Evolutionary conservation across 2,329 filamentous ascomycete genomes (phyloP).

Genomic region (Aspergillus amoenus): DNA sequence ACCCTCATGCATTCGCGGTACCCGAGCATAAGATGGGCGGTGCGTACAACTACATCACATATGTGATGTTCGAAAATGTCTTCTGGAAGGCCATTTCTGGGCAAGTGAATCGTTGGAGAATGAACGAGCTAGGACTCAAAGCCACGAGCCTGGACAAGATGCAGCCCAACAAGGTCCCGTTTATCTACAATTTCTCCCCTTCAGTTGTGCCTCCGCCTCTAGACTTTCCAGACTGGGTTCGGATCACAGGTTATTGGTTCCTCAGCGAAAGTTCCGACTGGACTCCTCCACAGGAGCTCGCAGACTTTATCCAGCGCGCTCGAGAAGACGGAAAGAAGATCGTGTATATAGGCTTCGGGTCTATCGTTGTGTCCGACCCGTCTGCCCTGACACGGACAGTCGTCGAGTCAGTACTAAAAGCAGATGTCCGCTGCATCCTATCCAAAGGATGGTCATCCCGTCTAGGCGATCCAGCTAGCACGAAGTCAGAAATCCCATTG

Average conservation of each 20-base stretch:
- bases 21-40: slow-evolving; percentile 93
- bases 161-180: slow-evolving; percentile 96
- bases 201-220: slow-evolving; percentile 90
- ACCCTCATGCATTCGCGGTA: slow-evolving; percentile 94
- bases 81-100: slow-evolving; percentile 93
- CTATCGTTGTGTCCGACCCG: slow-evolving; percentile 89
- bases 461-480: slow-evolving; percentile 57
- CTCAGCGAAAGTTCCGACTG: slow-evolving; percentile 73
- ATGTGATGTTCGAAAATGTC: slow-evolving; percentile 92
- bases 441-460: slow-evolving; percentile 98
- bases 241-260: slow-evolving; percentile 98
- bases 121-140: slow-evolving; percentile 72
- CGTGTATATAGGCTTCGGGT: slow-evolving; percentile 96
- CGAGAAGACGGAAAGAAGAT: slow-evolving; percentile 81
- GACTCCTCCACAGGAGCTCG: slow-evolving; percentile 72
- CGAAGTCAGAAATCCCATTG: slow-evolving; percentile 65
- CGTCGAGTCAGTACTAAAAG: slow-evolving; percentile 83
- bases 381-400: slow-evolving; percentile 88
- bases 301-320: slow-evolving; percentile 79
- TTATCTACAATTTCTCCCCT: slow-evolving; percentile 95
- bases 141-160: slow-evolving; percentile 84
- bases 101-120: slow-evolving; percentile 92
- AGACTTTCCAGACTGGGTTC: slow-evolving; percentile 97
- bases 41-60: slow-evolving; percentile 91
- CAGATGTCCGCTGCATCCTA: slow-evolving; percentile 89